phyloP scores from a whole-genome alignment of 139 green algal genomes.

The Chlorella vulgaris region DNA sequence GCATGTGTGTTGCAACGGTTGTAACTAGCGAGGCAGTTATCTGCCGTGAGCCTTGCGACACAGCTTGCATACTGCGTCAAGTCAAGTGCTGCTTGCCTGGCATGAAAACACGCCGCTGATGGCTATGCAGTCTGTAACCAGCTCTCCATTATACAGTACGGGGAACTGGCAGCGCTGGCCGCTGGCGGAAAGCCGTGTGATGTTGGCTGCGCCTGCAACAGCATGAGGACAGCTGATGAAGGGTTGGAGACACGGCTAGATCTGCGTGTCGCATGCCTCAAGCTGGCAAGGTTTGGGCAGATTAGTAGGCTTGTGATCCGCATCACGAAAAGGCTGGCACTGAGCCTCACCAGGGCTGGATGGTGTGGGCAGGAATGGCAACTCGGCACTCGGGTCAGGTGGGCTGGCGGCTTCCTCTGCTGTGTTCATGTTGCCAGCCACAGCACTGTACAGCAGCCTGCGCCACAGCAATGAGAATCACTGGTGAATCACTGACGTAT shows the following conservation, averaged over 20 bases:
- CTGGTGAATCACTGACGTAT: not conserved
- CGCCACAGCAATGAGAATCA: not conserved
- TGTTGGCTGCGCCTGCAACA: not conserved
- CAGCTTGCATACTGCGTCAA: too few relatives aligned
- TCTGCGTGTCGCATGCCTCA: not conserved
- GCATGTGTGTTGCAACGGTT: not conserved
- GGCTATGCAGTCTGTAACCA: conserved; percentile 17
- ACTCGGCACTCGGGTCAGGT: not conserved
- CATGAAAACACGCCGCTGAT: not conserved
- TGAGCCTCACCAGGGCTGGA: not conserved
- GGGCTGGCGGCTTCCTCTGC: not conserved
- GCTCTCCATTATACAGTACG: conserved; percentile 15
- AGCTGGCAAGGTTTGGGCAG: not conserved
- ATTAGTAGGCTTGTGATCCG: not conserved
- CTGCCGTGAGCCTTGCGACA: not conserved
- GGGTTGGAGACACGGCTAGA: not conserved
- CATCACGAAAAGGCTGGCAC: too few relatives aligned
- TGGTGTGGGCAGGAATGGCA: not conserved
- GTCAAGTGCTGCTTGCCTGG: not conserved
- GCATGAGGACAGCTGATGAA: not conserved
- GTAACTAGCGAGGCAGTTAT: not conserved
- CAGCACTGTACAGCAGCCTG: not conserved
- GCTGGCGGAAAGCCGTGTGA: not conserved
- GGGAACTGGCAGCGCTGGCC: conserved; percentile 27
- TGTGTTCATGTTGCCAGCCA: not conserved